Conservation (phyloP, 169 alveolate species). For the Babesia ovis region DNA sequence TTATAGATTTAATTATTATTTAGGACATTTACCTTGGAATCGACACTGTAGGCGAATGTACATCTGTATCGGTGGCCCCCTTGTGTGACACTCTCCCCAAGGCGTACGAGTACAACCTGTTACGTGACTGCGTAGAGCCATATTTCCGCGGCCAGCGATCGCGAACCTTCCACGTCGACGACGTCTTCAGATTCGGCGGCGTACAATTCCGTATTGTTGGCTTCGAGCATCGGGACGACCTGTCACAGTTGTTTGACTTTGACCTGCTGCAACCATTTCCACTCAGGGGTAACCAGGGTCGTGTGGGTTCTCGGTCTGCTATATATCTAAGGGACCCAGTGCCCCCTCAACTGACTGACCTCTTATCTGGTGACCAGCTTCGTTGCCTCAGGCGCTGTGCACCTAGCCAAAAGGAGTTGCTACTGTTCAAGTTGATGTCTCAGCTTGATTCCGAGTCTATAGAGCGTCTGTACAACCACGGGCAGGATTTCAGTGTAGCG, state of each 20-base stretch:
- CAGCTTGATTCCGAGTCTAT: slow-evolving; percentile 39
- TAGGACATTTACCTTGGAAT: slow-evolving; percentile 71
- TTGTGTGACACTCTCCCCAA: slow-evolving; percentile 75
- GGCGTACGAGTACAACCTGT: slow-evolving; percentile 67
- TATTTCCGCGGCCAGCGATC: slow-evolving; percentile 57
- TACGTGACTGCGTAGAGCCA: slow-evolving; percentile 72
- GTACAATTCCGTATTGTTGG: slow-evolving; percentile 72
- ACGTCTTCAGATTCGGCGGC: slow-evolving; percentile 70
- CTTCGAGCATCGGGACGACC: slow-evolving; percentile 33
- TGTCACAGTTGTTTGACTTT: background rate
- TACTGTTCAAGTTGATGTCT: slow-evolving; percentile 30
- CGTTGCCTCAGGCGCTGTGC: slow-evolving; percentile 44
- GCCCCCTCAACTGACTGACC: slow-evolving; percentile 36
- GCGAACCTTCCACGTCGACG: slow-evolving; percentile 65
- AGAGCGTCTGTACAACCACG: slow-evolving; percentile 10
- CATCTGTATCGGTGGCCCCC: slow-evolving; percentile 70
- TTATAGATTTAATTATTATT: background rate
- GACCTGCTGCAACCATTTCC: background rate
- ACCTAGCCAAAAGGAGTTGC: slow-evolving; percentile 41
- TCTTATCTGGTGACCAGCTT: slow-evolving; percentile 30
- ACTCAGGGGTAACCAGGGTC: slow-evolving; percentile 11
- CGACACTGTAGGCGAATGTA: slow-evolving; percentile 75
- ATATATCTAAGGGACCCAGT: slow-evolving; percentile 39
- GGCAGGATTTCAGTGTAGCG: too few species aligned
- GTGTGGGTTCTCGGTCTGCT: slow-evolving; percentile 18